Evolutionary conservation across 441 rosid species (phyloP).

Genomic region (Pelargonium citronellum): DNA sequence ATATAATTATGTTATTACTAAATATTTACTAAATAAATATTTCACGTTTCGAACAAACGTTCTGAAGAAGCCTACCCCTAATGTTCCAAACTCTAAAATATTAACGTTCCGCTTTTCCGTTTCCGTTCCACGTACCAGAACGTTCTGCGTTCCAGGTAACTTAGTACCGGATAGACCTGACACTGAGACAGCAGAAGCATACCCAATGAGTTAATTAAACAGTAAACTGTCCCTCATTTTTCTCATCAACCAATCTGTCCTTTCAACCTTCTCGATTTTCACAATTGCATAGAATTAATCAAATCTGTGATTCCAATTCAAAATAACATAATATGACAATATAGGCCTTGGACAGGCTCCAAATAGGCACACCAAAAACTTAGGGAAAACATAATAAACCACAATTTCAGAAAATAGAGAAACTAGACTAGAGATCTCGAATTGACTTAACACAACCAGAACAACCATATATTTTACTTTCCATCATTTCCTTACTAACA

Average conservation of each 20-base stretch:
- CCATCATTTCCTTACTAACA: neutral
- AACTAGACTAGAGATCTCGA: neutral
- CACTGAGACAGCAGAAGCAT: neutral
- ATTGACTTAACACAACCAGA: neutral
- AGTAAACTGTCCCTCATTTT: neutral
- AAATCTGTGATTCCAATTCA: neutral
- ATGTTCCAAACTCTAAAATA: too few relatives aligned
- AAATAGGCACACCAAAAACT: neutral
- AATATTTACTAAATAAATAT: too few relatives aligned
- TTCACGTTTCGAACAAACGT: too few relatives aligned
- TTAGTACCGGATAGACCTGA: neutral
- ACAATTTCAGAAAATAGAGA: neutral
- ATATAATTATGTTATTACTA: too few relatives aligned
- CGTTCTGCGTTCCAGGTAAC: too few relatives aligned
- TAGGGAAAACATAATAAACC: neutral
- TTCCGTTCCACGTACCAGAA: too few relatives aligned
- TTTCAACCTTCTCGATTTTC: neutral
- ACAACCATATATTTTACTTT: neutral
- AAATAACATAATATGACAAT: neutral
- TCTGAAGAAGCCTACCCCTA: too few relatives aligned
- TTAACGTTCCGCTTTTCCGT: too few relatives aligned
- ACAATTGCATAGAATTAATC: neutral
- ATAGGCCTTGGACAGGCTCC: neutral
- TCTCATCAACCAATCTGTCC: constrained; percentile 3
- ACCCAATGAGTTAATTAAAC: neutral